These are phyloP conservation scores for Rhizopogon salebrosus DNA, from an alignment of 768 basidiomycete species.

Conservation along the genomic window DNA sequence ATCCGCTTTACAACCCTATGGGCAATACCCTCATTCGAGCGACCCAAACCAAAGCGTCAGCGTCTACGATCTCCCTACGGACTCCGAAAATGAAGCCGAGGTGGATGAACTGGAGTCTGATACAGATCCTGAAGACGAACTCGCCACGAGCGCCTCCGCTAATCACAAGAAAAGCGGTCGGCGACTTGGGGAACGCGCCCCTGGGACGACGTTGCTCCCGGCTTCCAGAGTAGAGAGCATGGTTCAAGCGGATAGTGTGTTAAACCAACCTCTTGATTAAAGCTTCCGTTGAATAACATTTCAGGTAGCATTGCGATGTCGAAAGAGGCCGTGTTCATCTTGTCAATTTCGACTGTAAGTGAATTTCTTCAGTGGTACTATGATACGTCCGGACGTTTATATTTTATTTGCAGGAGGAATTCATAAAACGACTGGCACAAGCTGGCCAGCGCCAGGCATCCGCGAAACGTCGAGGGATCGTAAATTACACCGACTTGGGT, in stretches of 20 bases:
- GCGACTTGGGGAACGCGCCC: constrained; percentile 38
- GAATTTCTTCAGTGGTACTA: constrained; percentile 14
- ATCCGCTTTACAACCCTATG: constrained; percentile 28
- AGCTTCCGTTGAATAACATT: background rate
- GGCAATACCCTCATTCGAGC: constrained; percentile 19
- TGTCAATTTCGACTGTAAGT: constrained; percentile 72
- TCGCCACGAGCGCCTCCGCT: constrained; percentile 17
- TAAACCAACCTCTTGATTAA: background rate
- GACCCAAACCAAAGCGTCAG: constrained; percentile 18
- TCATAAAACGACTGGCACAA: constrained; percentile 69
- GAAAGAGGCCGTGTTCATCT: constrained; percentile 68
- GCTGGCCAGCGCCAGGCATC: constrained; percentile 65
- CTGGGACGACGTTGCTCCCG: constrained; percentile 67
- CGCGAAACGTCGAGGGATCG: constrained; percentile 48
- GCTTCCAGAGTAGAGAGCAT: constrained; percentile 67
- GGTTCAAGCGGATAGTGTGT: constrained; percentile 70
- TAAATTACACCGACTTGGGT: constrained; percentile 79
- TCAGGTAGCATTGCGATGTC: constrained; percentile 57
- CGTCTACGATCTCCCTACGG: constrained; percentile 28
- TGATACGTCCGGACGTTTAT: background rate
- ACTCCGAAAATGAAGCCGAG: constrained; percentile 29
- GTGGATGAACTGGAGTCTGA: constrained; percentile 31
- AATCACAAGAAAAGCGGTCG: constrained; percentile 24
- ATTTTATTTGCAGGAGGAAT: constrained; percentile 62
- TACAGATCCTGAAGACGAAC: constrained; percentile 22